Base-by-base conservation (phyloP, 2,329 filamentous ascomycete species). In the Neonectria sp. region DNA sequence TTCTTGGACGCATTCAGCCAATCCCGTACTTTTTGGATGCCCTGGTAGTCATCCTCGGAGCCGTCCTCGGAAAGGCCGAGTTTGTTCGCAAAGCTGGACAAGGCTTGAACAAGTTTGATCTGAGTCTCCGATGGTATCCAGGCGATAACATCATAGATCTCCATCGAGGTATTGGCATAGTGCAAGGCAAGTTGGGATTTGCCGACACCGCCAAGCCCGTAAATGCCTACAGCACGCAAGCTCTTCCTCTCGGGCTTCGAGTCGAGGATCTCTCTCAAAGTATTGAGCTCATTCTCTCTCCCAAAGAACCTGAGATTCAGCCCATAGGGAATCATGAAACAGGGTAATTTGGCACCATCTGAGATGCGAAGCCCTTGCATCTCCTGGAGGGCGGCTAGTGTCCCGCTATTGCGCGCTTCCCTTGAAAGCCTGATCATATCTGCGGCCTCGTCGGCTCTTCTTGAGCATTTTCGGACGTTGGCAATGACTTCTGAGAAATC, bases 181-280 rank as follows among this genome's bases (percentile, higher is more conserved):
- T 63, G 64, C 1, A 67, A n/a, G 29, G 64, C 64, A 21, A 67
- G 53, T 21, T 67, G 64, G 11, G 53, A 53, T 31, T 67, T 63
- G 45, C 59, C 59, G 15, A 67, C 64, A 24, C 64, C 59, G 31
- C 31, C 31, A 33, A 66, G 31, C 5, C 63, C 63, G 24, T 55
- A 45, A 21, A 66, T 56, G 1, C 35, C 40, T 52, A 27, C 17
- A 43, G 56, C 48, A 9, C 53, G 53, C 25, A 59, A 25, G 40
- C 25, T 59, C 9, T 24, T 35, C 17, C 12, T 48, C 25, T 48
- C 43, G 6, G 43, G 24, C 43, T 11, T 37, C 25, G 56, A 43
- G 24, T 35, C 31, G 25, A 49, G 56, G 15, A 35, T 33, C 43
- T 49, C 27, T 31, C 43, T 21, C 25, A 59, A 17, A 24, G 56